Percentiles rank a stretch among this genome's conserved stretches.
Evolutionary conservation across 495 filamentous ascomycete genomes (phyloP).

Genomic region (Penicillium bialowiezense): DNA sequence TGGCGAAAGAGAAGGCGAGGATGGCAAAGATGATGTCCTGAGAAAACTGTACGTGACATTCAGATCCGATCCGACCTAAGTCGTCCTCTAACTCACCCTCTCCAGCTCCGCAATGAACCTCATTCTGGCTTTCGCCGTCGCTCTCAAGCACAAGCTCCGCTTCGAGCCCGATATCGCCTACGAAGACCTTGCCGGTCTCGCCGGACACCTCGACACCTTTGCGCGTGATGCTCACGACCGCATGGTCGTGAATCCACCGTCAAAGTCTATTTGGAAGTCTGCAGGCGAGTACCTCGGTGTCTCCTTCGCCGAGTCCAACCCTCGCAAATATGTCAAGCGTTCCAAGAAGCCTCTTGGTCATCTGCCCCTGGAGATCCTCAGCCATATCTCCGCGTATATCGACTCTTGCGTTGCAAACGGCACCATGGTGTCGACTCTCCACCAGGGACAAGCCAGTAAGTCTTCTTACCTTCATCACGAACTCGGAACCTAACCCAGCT

Average conservation of each 20-base stretch:
- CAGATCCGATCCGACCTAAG: too few relatives aligned
- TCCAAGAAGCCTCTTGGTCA: conserved; percentile 65
- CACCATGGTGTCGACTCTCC: conserved; percentile 48
- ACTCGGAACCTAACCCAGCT: neutral
- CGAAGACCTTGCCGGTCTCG: conserved; percentile 53
- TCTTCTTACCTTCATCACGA: neutral
- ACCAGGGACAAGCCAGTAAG: conserved; percentile 46
- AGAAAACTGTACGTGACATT: conserved; percentile 54
- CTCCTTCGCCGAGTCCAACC: conserved; percentile 69
- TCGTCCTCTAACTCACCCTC: conserved; percentile 10
- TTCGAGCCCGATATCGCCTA: conserved; percentile 84
- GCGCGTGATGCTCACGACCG: conserved; percentile 63
- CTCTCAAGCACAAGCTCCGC: conserved; percentile 83
- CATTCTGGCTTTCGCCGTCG: conserved; percentile 70
- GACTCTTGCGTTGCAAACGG: conserved; percentile 55
- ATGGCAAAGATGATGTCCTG: conserved; percentile 66
- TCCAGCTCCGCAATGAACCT: conserved; percentile 77
- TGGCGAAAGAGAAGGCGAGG: conserved; percentile 60
- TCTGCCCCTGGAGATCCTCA: conserved; percentile 73
- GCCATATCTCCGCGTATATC: conserved; percentile 65
- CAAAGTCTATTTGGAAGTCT: conserved; percentile 56
- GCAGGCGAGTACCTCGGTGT: conserved; percentile 69
- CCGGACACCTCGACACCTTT: conserved; percentile 48
- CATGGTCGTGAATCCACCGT: conserved; percentile 37
- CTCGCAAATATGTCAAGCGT: conserved; percentile 67